Evolutionary conservation across 257 asterid genomes (phyloP), one percentile per base, ranked within the genome.

Genomic region (Henckelia pumila): DNA sequence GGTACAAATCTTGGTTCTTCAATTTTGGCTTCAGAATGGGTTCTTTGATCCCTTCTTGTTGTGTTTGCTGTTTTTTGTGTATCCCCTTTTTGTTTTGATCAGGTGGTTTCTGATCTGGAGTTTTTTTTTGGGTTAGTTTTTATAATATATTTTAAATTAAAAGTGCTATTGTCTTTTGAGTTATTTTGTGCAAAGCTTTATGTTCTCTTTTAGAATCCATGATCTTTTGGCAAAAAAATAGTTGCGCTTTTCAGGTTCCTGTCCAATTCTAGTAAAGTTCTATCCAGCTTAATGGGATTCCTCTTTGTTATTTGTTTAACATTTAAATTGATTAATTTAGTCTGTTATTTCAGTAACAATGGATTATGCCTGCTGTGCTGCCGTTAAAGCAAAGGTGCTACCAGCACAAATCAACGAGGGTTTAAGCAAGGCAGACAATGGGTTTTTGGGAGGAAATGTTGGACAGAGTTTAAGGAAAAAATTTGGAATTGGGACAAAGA

Each of bases 281-380:
- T 61, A 30, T 47, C 32, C 23, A 13, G 50, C 50, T 11, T 29
- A 33, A 56, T 47, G 30, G 29, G 24, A 55, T 40, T 69, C 59
- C 6, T 28, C 71, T 25, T 64, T 19, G 20, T 52, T n/a, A 62
- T 33, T 56, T 50, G 64, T 10, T 63, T 74, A 71, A 70, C 65
- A 70, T 76, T 61, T 35, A 17, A 14, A 47, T 16, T 47, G 17
- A 9, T 52, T 44, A 59, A 59, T 35, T 49, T 32, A 26, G 58
- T 56, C 25, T 44, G 37, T 32, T 74, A 44, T 73, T 73, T 20
- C 61, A 23, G 32, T n/a, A 30, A 35, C 71, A 52, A 92, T 92
- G 98, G 92, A 85, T 75, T 28, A 28, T 28, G 71, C 82, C 0
- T 83, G 77, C 13, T 87, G 84, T 80, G 76, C 83, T 60, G 52